A percentile compares a stretch with the other conserved stretches of the same genome.
Conservation (phyloP, 164 flowering plant genomes). For the Aristolochia fimbriata region DNA sequence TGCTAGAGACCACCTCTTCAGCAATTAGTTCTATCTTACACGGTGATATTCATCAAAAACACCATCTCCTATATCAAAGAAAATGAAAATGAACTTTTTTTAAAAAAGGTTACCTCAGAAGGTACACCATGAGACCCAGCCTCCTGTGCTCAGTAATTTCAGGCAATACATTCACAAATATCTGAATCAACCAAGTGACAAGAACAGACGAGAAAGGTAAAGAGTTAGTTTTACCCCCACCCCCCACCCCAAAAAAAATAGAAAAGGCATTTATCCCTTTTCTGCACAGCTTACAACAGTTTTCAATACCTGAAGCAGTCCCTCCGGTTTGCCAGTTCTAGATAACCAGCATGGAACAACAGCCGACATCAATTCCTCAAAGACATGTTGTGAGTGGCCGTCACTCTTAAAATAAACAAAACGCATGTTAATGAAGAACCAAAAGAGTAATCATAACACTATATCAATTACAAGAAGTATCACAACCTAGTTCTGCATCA, state of each 20-base stretch:
- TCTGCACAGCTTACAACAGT: neutral
- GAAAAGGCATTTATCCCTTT: no score
- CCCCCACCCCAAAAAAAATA: no score
- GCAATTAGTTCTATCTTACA: no score
- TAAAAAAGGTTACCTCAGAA: slow-evolving; percentile 48
- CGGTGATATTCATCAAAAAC: no score
- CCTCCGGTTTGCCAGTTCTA: slow-evolving; percentile 23
- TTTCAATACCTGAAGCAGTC: slow-evolving; percentile 59
- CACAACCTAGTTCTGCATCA: neutral
- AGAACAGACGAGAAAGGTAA: neutral
- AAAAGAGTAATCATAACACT: neutral
- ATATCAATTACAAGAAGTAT: neutral
- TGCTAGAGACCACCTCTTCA: no score
- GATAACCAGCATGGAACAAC: slow-evolving; percentile 77
- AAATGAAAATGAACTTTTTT: no score
- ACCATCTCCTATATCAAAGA: no score
- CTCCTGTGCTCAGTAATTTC: slow-evolving; percentile 70
- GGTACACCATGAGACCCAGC: slow-evolving; percentile 38
- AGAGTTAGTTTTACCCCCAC: no score
- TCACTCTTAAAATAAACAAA: slow-evolving; percentile 37
- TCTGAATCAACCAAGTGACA: slow-evolving; percentile 27
- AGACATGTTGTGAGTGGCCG: slow-evolving; percentile 54
- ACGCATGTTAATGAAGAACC: neutral
- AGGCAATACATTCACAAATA: slow-evolving; percentile 58
- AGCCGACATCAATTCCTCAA: slow-evolving; percentile 71